Evolutionary conservation across 148 eudicot genomes (phyloP), one percentile per base, ranked within the genome.

Genomic region (Persicaria tinctoria): DNA sequence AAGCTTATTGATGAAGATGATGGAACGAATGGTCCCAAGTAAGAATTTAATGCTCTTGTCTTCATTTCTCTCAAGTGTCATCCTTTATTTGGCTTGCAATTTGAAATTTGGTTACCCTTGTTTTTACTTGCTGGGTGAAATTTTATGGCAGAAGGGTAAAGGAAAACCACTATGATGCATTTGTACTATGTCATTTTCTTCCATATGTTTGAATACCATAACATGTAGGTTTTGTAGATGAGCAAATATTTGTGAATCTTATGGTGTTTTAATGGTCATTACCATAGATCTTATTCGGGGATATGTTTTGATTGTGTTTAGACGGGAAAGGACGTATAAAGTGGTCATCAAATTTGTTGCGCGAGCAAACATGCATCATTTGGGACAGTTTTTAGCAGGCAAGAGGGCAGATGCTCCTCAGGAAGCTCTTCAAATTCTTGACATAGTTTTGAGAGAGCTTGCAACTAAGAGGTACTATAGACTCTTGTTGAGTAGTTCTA

Each of bases 391-490:
- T 81, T 83, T 89, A 23, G 85, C 86, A 51, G 93, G 93, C 56
- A 89, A 87, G 76, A 86, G 86, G 4, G 85, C 86, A 0, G 90
- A 86, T 83, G 86, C 89, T 76, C 93, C 93, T 7, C 85, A 81
- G 14, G 93, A 89, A 55, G 87, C 89, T 12, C 84, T 89, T 73
- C 84, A 87, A 68, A 82, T 89, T 64, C 87, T 89, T 3, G 93
- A 89, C 81, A 86, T 89, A 75, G 93, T 89, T 44, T 73, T 89
- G 46, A 85, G 89, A 75, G 93, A 89, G 81, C 86, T 89, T 38
- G 79, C 93, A 54, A 74, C 76, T 32, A 85, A 77, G 74, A 87
- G 93, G 93, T 89, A 80, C 16, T 47, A 2, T 0, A 32, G 64
- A 38, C 20, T 48, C 68, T 20, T 8, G 23, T 38, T 41, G 48